Evolutionary conservation across 208 protist species (phyloP).

Genomic region (Strigomonas culicis): DNA sequence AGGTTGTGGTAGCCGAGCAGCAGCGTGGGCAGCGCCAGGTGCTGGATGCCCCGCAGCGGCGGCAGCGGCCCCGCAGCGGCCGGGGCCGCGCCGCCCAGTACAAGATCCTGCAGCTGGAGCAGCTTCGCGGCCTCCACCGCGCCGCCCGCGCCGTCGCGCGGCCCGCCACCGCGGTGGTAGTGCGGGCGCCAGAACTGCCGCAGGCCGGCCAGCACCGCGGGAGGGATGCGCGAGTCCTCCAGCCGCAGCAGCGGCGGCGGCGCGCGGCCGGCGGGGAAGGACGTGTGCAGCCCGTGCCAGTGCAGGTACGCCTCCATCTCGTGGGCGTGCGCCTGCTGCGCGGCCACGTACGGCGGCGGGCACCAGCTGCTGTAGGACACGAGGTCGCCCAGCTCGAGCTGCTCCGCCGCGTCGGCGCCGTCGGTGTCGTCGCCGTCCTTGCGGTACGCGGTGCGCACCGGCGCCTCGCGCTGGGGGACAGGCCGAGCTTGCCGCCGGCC

Average conservation of each 20-base stretch:
- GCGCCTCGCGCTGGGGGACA: constrained; percentile 45
- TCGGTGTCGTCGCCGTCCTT: constrained; percentile 21
- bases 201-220: background rate
- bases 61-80: background rate
- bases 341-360: constrained; percentile 30
- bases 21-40: constrained; percentile 49
- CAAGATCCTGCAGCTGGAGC: background rate
- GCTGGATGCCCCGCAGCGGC: constrained; percentile 43
- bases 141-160: background rate
- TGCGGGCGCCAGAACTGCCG: background rate
- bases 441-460: constrained; percentile 10
- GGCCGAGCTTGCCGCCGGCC: constrained; percentile 35
- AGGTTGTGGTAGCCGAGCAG: constrained; percentile 69
- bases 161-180: background rate
- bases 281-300: constrained; percentile 1
- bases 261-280: constrained; percentile 6
- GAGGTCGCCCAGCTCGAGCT: constrained; percentile 16
- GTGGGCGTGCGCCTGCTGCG: constrained; percentile 13
- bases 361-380: constrained; percentile 22
- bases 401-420: constrained; percentile 17
- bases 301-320: background rate
- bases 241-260: constrained; percentile 36
- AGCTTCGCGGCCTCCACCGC: too few species aligned
- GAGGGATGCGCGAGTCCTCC: background rate
- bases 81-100: background rate